phyloP scores from a whole-genome alignment of 208 protist species.

The Crithidia mellificae region DNA sequence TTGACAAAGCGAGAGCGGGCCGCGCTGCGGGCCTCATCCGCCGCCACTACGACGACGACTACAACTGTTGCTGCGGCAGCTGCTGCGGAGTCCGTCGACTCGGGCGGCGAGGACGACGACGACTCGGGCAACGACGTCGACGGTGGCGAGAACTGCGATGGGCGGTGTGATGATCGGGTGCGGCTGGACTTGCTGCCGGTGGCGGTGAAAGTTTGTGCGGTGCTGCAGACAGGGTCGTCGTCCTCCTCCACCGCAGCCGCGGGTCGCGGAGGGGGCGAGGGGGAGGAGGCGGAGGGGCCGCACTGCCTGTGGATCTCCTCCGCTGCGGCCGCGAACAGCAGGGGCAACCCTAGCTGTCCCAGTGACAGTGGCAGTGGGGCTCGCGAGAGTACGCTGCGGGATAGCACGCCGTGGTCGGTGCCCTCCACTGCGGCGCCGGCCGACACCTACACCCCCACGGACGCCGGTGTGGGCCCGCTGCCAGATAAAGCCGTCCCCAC shows the following conservation, averaged over 20 bases:
- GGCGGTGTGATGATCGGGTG: background rate
- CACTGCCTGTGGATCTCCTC: slow-evolving; percentile 31
- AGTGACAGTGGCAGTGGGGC: background rate
- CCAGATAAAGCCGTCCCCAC: background rate
- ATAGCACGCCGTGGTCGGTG: slow-evolving; percentile 18
- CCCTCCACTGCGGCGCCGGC: background rate
- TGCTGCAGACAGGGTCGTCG: slow-evolving; percentile 4
- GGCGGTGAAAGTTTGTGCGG: slow-evolving; percentile 25
- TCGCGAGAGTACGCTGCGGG: slow-evolving; percentile 15
- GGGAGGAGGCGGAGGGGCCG: slow-evolving; percentile 5
- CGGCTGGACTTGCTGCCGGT: slow-evolving; percentile 20
- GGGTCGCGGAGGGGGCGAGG: background rate
- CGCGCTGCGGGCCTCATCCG: too few species aligned
- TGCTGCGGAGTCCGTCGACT: background rate
- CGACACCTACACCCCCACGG: background rate
- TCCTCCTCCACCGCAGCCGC: background rate
- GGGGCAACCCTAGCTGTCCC: too few species aligned
- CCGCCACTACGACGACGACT: too few species aligned
- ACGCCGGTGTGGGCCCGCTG: background rate
- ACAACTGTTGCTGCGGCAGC: background rate
- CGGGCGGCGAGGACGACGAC: background rate
- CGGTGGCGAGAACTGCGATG: background rate
- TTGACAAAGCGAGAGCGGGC: slow-evolving; percentile 10
- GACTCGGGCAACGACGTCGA: slow-evolving; percentile 1
- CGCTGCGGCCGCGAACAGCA: too few species aligned